These are phyloP conservation scores for Lasiodiplodia citricola DNA, from an alignment of 2,329 filamentous ascomycete species.

Conservation along the genomic window DNA sequence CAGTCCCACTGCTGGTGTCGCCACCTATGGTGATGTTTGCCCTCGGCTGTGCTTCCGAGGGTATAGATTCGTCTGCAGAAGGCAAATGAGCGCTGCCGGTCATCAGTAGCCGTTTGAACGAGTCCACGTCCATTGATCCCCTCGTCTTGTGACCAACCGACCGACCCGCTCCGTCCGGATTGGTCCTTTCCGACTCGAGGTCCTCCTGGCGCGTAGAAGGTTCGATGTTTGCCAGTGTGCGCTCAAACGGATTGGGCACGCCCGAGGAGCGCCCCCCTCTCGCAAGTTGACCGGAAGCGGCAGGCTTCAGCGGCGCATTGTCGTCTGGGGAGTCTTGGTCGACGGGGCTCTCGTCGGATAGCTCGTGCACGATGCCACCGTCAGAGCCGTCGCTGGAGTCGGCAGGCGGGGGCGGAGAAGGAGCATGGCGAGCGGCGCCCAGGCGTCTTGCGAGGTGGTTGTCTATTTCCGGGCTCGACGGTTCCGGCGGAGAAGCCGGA, in stretches of 20 bases:
- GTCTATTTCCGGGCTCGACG: constrained; percentile 36
- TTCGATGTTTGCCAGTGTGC: constrained; percentile 46
- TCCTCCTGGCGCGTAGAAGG: constrained; percentile 30
- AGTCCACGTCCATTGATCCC: constrained; percentile 72
- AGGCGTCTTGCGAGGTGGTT: constrained; percentile 32
- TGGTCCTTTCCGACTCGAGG: background rate
- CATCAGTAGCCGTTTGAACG: constrained; percentile 76
- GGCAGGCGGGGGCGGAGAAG: constrained; percentile 31
- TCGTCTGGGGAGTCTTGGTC: background rate
- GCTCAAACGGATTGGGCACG: constrained; percentile 44
- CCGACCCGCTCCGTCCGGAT: constrained; percentile 27
- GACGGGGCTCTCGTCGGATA: constrained; percentile 15
- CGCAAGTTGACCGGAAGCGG: background rate
- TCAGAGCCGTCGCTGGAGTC: constrained; percentile 28
- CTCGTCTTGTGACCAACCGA: constrained; percentile 30
- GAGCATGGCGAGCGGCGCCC: constrained; percentile 30
- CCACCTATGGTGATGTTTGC: constrained; percentile 33
- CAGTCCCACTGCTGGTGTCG: constrained; percentile 60
- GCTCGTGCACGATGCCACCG: background rate
- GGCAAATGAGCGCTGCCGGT: constrained; percentile 65
- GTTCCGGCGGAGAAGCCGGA: constrained; percentile 43
- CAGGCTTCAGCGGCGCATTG: constrained; percentile 17
- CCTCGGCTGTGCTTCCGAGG: background rate
- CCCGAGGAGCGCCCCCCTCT: background rate
- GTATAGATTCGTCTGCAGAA: background rate